Conservation (phyloP, 202 grass and related monocot genomes). For the Panicum hallii region DNA sequence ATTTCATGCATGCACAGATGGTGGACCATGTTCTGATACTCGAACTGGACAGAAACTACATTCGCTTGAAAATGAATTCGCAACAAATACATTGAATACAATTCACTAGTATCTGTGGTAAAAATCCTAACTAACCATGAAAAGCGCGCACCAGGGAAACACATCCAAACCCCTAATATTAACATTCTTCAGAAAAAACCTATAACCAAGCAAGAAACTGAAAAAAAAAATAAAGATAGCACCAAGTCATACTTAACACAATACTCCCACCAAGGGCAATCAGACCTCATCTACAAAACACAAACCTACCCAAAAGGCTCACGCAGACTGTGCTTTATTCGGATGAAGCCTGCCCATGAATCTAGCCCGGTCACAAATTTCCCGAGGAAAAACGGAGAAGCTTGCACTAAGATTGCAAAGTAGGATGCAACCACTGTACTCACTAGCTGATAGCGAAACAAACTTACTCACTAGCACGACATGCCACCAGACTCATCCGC, state of each 20-base stretch:
- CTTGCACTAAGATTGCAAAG: neutral
- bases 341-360: conserved; percentile 4
- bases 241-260: neutral
- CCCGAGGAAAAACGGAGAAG: neutral
- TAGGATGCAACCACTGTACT: conserved; percentile 5
- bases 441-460: neutral
- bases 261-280: neutral
- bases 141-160: neutral
- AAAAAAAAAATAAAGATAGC: neutral
- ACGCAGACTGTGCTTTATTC: neutral
- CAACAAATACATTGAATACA: neutral
- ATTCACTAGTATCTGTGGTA: neutral
- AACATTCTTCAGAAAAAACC: neutral
- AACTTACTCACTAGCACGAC: neutral
- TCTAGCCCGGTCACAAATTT: neutral
- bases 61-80: no score
- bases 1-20: neutral
- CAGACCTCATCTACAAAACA: conserved; percentile 24
- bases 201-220: neutral
- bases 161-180: neutral
- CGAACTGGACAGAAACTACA: no score
- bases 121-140: neutral
- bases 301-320: conserved; percentile 4
- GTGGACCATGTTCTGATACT: no score
- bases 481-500: neutral